Percentiles rank a stretch among this genome's conserved stretches.
These are phyloP conservation scores for Ophiostoma tasmaniense DNA, from an alignment of 2,329 filamentous ascomycete species.

Conservation along the genomic window DNA sequence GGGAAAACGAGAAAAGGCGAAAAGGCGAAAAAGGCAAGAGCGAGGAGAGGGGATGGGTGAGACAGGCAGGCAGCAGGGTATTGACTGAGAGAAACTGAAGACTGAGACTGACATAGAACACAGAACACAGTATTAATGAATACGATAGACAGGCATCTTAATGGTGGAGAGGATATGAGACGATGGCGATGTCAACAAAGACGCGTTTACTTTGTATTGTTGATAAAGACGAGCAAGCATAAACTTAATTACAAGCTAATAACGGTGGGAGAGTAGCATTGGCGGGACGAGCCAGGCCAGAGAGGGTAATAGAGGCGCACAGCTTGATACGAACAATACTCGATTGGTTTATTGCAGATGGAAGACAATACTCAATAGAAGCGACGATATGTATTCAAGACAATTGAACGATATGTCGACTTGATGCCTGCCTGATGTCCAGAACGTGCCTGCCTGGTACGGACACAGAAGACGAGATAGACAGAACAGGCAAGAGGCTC, in stretches of 20 bases:
- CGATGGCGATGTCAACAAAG: constrained; percentile 8
- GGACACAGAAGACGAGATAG: neutral
- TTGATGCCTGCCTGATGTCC: neutral
- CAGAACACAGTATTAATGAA: too few relatives aligned
- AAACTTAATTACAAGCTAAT: neutral
- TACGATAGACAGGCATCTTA: neutral
- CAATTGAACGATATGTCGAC: too few relatives aligned
- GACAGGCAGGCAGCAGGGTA: neutral
- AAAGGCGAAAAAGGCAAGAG: neutral
- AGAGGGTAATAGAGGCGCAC: neutral
- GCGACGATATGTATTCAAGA: too few relatives aligned
- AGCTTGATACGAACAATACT: too few relatives aligned
- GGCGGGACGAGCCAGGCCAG: neutral
- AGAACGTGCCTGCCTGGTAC: neutral
- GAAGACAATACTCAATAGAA: too few relatives aligned
- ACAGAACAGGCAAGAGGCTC: neutral
- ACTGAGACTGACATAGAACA: neutral
- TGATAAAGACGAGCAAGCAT: neutral
- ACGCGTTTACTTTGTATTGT: neutral
- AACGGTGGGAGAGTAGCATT: neutral
- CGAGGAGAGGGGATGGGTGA: neutral
- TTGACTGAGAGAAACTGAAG: neutral
- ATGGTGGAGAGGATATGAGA: neutral
- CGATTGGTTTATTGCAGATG: too few relatives aligned
- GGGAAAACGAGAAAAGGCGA: neutral